Evolutionary conservation across 202 grass and related monocot genomes (phyloP), one percentile per base, ranked within the genome.

Genomic region (Brachypodium distachyon): DNA sequence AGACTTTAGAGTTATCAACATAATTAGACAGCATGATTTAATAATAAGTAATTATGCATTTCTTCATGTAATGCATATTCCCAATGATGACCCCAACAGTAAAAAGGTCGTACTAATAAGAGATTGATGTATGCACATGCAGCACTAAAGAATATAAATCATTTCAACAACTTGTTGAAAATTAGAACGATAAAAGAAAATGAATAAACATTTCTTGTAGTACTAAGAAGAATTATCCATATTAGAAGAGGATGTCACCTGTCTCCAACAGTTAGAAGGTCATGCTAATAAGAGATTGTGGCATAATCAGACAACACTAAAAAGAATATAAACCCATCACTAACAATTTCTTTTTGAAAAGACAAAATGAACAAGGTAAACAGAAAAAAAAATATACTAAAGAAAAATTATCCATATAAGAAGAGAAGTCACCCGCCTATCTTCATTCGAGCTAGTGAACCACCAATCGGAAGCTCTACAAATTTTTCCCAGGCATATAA

Each of bases 321-420:
- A 48, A 23, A 21, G 3, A 57, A 72, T 26, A 55, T 55, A 39
- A 68, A 49, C 5, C 12, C 33, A n/a, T 27, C 21, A 18, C 26
- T 44, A 72, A 78, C 37, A 71, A 76, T 52, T 52, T 64, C 3
- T 7, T 83, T 38, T 74, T 63, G 5, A 66, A 44, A 67, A 73
- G 26, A 27, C 34, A 67, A 29, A 48, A 57, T 41, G 42, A 29
- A 40, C 25, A 59, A 77, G 16, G 1, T 17, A 46, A 64, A 14
- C 25, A 59, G 61, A 77, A 27, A 0, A 44, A 55, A 4, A 12
- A 51, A 36, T 65, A 4, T 57, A 12, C 5, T 9, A 53, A n/a
- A 23, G 36, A 58, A 55, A 64, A 55, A 56, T 56, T 11, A 36
- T 33, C 11, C 1, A 46, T n/a, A 23, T 21, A 19, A n/a, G 3